These are phyloP conservation scores for Ceratocystis albifundus DNA, from an alignment of 2,329 filamentous ascomycete genomes.

Conservation along the genomic window DNA sequence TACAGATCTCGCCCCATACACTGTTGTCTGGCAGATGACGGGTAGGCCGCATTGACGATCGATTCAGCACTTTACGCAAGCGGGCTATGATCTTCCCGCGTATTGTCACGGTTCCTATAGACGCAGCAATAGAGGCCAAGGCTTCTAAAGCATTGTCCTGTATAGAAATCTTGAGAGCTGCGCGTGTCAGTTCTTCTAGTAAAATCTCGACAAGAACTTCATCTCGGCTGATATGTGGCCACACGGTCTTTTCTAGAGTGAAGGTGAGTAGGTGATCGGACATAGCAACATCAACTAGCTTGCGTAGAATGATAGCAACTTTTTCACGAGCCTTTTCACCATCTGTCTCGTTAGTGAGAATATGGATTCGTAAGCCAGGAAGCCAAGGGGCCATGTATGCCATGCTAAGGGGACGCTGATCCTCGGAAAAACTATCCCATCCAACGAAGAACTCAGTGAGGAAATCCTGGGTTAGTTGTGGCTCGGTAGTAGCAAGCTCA, in stretches of 20 bases:
- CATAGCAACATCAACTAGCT: slow-evolving; percentile 54
- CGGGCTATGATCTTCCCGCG: slow-evolving; percentile 54
- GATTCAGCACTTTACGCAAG: slow-evolving; percentile 54
- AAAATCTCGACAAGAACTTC: slow-evolving; percentile 56
- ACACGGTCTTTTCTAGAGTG: slow-evolving; percentile 53
- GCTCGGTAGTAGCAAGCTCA: slow-evolving; percentile 50
- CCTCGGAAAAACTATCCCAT: slow-evolving; percentile 57
- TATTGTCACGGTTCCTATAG: slow-evolving; percentile 53
- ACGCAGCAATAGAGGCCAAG: slow-evolving; percentile 50
- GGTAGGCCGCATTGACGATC: slow-evolving; percentile 55
- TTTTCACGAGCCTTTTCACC: slow-evolving; percentile 56
- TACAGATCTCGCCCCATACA: slow-evolving; percentile 58
- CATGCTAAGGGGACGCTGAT: slow-evolving; percentile 54
- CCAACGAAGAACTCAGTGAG: slow-evolving; percentile 62
- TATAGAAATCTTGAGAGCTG: slow-evolving; percentile 40
- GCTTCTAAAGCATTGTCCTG: slow-evolving; percentile 50
- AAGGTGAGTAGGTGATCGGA: slow-evolving; percentile 48
- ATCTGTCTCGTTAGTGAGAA: slow-evolving; percentile 48
- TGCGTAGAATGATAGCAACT: slow-evolving; percentile 51
- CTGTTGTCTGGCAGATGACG: slow-evolving; percentile 53
- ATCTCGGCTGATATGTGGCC: slow-evolving; percentile 53
- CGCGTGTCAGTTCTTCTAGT: slow-evolving; percentile 54
- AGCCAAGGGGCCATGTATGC: slow-evolving; percentile 63
- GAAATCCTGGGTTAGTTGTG: slow-evolving; percentile 57
- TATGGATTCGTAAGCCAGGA: slow-evolving; percentile 46